Conservation (phyloP, 164 flowering plant species). For the Malania oleifera region DNA sequence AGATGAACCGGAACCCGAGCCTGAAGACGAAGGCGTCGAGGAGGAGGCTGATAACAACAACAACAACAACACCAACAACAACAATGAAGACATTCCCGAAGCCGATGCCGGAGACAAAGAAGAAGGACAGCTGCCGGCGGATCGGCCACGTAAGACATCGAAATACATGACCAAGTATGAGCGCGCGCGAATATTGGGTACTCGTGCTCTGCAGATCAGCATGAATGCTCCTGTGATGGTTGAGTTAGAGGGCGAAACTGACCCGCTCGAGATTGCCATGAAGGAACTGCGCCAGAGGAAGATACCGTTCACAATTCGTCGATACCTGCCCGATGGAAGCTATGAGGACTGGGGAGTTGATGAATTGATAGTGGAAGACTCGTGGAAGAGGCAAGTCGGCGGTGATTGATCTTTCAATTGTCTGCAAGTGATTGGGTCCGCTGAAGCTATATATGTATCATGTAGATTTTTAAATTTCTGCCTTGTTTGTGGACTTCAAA, state of each 20-base stretch:
- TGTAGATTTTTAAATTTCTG: no score
- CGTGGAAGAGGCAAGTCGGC: conserved; percentile 97
- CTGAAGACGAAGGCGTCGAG: conserved; percentile 38
- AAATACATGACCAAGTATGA: conserved; percentile 41
- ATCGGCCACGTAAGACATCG: conserved; percentile 33
- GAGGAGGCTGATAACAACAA: conserved; percentile 26
- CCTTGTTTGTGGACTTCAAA: no score
- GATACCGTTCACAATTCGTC: conserved; percentile 6
- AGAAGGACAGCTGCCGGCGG: conserved; percentile 18
- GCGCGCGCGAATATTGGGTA: conserved; percentile 40
- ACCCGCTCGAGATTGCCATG: conserved; percentile 45
- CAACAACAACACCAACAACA: no score
- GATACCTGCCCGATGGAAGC: conserved; percentile 10
- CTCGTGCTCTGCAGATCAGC: conserved; percentile 48
- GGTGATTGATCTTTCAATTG: conserved; percentile 40
- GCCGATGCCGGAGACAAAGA: conserved; percentile 27
- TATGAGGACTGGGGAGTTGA: conserved; percentile 97
- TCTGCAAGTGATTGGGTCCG: no score
- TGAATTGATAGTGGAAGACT: conserved; percentile 90
- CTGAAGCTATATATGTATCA: no score
- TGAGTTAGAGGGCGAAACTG: conserved; percentile 70
- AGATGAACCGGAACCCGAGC: no score
- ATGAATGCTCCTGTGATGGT: conserved; percentile 82
- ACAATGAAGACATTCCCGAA: conserved; percentile 27
- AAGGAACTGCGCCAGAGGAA: conserved; percentile 5